Base-by-base conservation (phyloP, 1,284 basidiomycete species). In the Rhodotorula sp. region DNA sequence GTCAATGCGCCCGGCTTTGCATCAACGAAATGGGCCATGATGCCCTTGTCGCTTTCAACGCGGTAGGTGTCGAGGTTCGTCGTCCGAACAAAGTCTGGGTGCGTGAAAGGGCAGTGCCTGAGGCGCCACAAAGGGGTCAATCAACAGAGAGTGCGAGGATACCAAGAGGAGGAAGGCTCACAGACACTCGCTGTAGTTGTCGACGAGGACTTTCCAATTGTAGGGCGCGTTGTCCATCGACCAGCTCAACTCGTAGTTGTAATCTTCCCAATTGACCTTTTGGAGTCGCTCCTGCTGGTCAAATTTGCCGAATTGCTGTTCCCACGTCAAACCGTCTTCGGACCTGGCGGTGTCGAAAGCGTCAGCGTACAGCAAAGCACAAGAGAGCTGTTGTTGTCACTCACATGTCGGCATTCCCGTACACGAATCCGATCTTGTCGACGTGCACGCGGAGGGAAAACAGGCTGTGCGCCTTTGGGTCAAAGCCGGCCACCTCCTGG, bases 61-160 rank as follows among this genome's bases (percentile, higher is more conserved):
- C 15, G 7, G 58, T 68, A 62, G 20, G 47, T 57, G 26, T 48
- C 48, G 23, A 60, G 43, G n/a, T 67, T 60, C 20, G 46, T 56
- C 14, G 59, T 62, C 65, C 43, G 14, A 46, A 61, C 66, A 18
- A 68, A 54, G 16, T 62, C 67, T 8, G 67, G 67, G 51, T 68
- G 67, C 26, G 60, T 58, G 26, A 51, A 23, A 0, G 21, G 14
- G 46, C 67, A 68, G 39, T 68, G 67, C 65, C 47, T 15, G 20
- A 16, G n/a, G n/a, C 16, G 29, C 18, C 20, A 3, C 2, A 58
- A 14, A 29, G 29, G 29, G 29, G 29, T 29, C 29, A 29, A 29
- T 29, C 29, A 29, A 29, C 29, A 29, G 29, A 29, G 29, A 29
- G 29, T 3, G 29, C 29, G 29, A 29, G 29, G 29, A 29, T 29